Conservation (phyloP, 331 rosid species). For the Rhamnella rubrinervis region DNA sequence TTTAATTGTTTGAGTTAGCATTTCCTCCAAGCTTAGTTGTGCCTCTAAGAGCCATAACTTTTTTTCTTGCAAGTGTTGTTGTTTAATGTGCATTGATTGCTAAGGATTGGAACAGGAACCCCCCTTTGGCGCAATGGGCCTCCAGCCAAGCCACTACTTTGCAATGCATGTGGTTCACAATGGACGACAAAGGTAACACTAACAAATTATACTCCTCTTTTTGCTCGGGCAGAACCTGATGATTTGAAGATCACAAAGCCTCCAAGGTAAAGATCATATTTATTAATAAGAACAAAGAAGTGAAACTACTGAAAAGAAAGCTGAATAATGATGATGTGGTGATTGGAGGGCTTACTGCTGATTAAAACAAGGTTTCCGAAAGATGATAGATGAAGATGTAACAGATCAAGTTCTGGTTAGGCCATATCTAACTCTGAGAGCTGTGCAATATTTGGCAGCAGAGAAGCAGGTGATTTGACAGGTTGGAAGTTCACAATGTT, state of each 20-base stretch:
- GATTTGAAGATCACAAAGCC: conserved; percentile 72
- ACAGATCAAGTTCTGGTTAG: conserved; percentile 95
- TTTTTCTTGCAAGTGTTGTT: neutral
- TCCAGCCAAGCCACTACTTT: conserved; percentile 92
- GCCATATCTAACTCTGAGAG: conserved; percentile 92
- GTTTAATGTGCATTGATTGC: conserved; percentile 21
- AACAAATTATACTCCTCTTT: conserved; percentile 93
- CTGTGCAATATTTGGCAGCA: conserved; percentile 80
- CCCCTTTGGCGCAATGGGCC: conserved; percentile 99
- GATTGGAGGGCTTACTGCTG: conserved; percentile 42
- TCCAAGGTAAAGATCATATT: conserved; percentile 67
- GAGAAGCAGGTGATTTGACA: conserved; percentile 94
- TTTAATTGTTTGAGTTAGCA: conserved; percentile 12
- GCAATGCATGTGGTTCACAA: conserved; percentile 99
- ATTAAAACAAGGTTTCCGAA: conserved; percentile 62
- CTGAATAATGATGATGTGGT: conserved; percentile 47
- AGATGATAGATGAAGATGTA: conserved; percentile 74
- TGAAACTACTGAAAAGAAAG: conserved; percentile 70
- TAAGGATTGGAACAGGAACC: conserved; percentile 74
- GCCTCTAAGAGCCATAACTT: neutral
- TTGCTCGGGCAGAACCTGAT: conserved; percentile 85
- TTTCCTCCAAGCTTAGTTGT: conserved; percentile 20
- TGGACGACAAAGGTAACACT: conserved; percentile 99
- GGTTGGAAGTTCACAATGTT: conserved; percentile 49
- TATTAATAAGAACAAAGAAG: conserved; percentile 70